Conservation (phyloP, 495 filamentous ascomycete species). For the Glarea lozoyensis region DNA sequence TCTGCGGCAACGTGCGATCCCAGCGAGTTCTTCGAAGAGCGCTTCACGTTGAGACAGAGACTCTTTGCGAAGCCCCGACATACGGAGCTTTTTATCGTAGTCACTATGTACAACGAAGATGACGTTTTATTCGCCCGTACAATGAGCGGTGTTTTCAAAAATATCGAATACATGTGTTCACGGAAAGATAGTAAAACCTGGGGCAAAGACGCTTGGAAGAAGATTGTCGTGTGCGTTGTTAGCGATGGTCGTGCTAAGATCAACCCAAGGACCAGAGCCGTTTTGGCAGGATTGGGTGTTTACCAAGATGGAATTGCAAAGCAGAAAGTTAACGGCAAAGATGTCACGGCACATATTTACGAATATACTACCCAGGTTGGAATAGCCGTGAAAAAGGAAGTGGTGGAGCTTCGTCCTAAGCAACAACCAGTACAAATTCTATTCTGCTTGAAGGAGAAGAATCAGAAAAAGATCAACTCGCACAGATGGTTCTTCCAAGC, state of each 20-base stretch:
- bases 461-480: constrained; percentile 34
- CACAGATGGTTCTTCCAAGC: constrained; percentile 34
- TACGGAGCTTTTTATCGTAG: constrained; percentile 30
- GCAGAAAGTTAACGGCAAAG: constrained; percentile 28
- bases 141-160: constrained; percentile 31
- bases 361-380: constrained; percentile 31
- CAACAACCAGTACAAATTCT: constrained; percentile 29
- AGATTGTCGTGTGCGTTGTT: constrained; percentile 34
- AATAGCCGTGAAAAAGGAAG: constrained; percentile 24
- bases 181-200: constrained; percentile 26
- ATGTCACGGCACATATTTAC: constrained; percentile 31
- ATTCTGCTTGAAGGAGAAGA: constrained; percentile 34
- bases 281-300: constrained; percentile 29
- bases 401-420: constrained; percentile 14
- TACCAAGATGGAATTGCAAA: constrained; percentile 32
- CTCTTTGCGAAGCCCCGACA: constrained; percentile 56
- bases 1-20: constrained; percentile 94
- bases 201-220: constrained; percentile 33
- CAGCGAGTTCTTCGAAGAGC: constrained; percentile 53
- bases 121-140: constrained; percentile 30
- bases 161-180: constrained; percentile 30
- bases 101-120: constrained; percentile 35
- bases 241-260: constrained; percentile 30
- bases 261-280: constrained; percentile 27
- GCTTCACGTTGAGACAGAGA: constrained; percentile 66